These are phyloP conservation scores for Cryphonectria parasitica DNA, from an alignment of 2,329 filamentous ascomycete genomes.

Conservation along the genomic window DNA sequence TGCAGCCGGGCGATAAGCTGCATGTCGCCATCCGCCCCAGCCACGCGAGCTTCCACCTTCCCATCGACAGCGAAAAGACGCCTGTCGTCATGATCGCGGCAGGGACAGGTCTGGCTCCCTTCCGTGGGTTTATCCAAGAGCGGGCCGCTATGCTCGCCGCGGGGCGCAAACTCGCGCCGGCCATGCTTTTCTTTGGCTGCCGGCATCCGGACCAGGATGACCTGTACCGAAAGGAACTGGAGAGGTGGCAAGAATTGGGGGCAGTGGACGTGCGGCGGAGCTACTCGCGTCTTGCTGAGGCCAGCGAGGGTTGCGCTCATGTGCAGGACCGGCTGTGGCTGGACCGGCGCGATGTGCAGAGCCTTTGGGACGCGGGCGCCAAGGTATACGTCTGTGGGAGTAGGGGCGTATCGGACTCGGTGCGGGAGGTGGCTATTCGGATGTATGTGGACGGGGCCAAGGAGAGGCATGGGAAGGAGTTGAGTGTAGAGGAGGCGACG, in stretches of 20 bases:
- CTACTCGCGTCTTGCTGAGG: conserved; percentile 58
- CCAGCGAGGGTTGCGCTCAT: conserved; percentile 36
- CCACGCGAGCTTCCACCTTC: conserved; percentile 51
- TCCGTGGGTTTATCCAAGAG: conserved; percentile 66
- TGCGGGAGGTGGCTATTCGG: conserved; percentile 42
- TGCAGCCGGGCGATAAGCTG: conserved; percentile 48
- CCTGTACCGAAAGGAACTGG: conserved; percentile 63
- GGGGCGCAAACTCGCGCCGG: conserved; percentile 58
- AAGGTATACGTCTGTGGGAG: conserved; percentile 67
- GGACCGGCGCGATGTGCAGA: conserved; percentile 37
- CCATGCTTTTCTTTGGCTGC: conserved; percentile 70
- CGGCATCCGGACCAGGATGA: conserved; percentile 58
- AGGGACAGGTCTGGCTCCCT: conserved; percentile 62
- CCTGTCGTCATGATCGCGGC: conserved; percentile 57
- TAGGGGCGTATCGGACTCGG: conserved; percentile 46
- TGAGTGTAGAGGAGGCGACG: conserved; percentile 35
- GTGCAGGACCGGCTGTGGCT: conserved; percentile 57
- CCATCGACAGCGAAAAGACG: conserved; percentile 47
- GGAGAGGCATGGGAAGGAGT: conserved; percentile 35
- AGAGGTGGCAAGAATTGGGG: conserved; percentile 62
- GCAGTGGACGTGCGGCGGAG: conserved; percentile 65
- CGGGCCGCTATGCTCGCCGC: conserved; percentile 54
- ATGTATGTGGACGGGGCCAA: conserved; percentile 41
- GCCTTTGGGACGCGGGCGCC: conserved; percentile 44
- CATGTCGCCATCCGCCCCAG: conserved; percentile 55